Base-by-base conservation (phyloP, 1,284 basidiomycete species). In the Retiboletus flavoniger region DNA sequence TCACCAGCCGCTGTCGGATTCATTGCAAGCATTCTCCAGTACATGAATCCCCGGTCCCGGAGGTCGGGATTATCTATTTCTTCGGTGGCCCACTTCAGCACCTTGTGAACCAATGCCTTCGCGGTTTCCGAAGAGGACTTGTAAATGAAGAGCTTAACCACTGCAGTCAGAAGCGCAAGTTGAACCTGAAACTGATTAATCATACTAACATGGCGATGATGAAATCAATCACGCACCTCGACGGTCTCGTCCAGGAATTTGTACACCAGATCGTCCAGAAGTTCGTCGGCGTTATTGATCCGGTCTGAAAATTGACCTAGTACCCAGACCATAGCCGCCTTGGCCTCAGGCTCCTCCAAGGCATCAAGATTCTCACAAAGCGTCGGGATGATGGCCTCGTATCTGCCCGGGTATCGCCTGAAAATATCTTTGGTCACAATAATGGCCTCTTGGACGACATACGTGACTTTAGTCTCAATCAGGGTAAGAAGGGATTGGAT, bases 361-460 rank as follows among this genome's bases (percentile, higher is more conserved):
- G 82, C 80, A 65, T 98, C 96, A 34, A 99, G 79, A 70, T 98
- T 89, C 67, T 94, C 87, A 72, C 95, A 99, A 16, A 99, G 78
- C 17, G 82, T 91, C 0, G 93, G 91, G 49, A 99, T 98, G 65
- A 99, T 89, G 43, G 89, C 91, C 74, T 98, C 95, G 72, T 99
- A 99, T 71, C 85, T 90, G 55, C 95, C 94, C 19, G 97, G 97
- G 74, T 99, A 99, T 61, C 95, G 84, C 58, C 97, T 83, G 82
- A 99, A 98, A 65, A 99, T 93, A 70, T 99, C 97, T 74, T 95
- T 98, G 76, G 93, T 96, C 55, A 99, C 96, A 53, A 99, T 96
- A 53, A 97, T 82, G 0, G 94, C 93, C 70, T 99, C 97, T 72
- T 99, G 97, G 6, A 98, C 93, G 49, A 99, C 97, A 70, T 99